Evolutionary conservation across 306 rosid genomes (phyloP), one percentile per base, ranked within the genome.

Genomic region (Oxytropis ochrocephala): DNA sequence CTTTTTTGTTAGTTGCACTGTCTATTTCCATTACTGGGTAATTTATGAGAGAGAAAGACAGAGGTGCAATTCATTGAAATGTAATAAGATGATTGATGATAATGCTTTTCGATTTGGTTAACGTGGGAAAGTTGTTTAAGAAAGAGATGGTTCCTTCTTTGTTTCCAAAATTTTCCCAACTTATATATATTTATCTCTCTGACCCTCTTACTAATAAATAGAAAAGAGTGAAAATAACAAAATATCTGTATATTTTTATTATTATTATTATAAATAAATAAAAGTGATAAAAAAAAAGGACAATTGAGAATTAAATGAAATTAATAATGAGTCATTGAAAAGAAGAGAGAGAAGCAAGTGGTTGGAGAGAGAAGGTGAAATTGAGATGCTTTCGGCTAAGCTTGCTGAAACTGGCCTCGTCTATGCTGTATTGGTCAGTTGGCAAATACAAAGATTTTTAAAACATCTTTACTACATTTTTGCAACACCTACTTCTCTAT

Each of bases 61-160:
- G 75, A 76, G 57, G 3, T 24, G 29, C 29, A 24, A 24, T 24
- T 24, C 29, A 24, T n/a, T n/a, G n/a, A 24, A 24, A 1, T 24
- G 29, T 24, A 1, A 1, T 24, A 24, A 24, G 29, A 24, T 24
- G 3, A 24, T 24, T 4, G 29, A 24, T 24, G 29, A 24, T n/a
- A n/a, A 41, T 72, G 77, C 86, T 95, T 91, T 95, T 95, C 95
- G 97, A 89, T 95, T 95, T 91, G 83, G 89, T 85, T 89, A 95
- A 95, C 92, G 97, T 91, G 93, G 95, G 96, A 95, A 91, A 95
- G 90, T 91, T 81, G 89, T 77, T 84, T 77, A 81, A 74, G 82
- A 95, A 91, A 89, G 88, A 84, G 97, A 89, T 72, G 91, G 83
- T 83, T 91, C 81, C 78, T 83, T 83, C 76, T 76, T 87, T 79